Base-by-base conservation (phyloP, 352 stramenopile genomes). In the Plasmopara viticola region DNA sequence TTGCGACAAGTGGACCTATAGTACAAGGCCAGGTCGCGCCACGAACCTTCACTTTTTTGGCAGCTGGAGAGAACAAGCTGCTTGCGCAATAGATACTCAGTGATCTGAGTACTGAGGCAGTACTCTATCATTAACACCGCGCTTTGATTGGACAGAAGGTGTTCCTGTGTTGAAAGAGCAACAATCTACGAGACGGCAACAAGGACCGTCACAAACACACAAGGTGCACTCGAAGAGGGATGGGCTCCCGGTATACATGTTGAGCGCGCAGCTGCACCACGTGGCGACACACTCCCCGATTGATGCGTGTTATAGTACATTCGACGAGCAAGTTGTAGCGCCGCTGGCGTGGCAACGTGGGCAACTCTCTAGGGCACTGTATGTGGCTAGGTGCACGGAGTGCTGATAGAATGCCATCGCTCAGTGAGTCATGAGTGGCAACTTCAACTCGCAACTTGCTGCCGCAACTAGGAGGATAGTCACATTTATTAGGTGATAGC, bases 1-100 rank as follows among this genome's bases (percentile, higher is more conserved):
- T 28, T 62, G 58, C 33, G 53, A 66, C 53, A 56, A 56, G 54
- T 54, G 51, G 25, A 66, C 35, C 58, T 55, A 66, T 62, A 43
- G 57, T 51, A 48, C 58, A 62, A 44, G 55, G 38, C 47, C 29
- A 12, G 52, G 40, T 8, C 35, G 13, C 37, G 20, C 44, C 8
- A 33, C 31, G 34, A 56, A 61, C 58, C 41, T 65, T 46, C 47
- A 60, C 53, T 53, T 66, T 58, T 53, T 39, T 18, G 20, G 18
- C 40, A 45, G 15, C 31, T 25, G 20, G 3, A 25, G 20, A 25
- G 20, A 25, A 25, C 20, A 25, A 25, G 20, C 20, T 25, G 20
- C 20, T 25, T 25, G 20, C 20, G 20, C 20, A 25, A 3, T 25
- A 25, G 20, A n/a, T n/a, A n/a, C n/a, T n/a, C n/a, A n/a, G n/a